Base-by-base conservation (phyloP, 345 rosid species). In the Leavenworthia alabamica region DNA sequence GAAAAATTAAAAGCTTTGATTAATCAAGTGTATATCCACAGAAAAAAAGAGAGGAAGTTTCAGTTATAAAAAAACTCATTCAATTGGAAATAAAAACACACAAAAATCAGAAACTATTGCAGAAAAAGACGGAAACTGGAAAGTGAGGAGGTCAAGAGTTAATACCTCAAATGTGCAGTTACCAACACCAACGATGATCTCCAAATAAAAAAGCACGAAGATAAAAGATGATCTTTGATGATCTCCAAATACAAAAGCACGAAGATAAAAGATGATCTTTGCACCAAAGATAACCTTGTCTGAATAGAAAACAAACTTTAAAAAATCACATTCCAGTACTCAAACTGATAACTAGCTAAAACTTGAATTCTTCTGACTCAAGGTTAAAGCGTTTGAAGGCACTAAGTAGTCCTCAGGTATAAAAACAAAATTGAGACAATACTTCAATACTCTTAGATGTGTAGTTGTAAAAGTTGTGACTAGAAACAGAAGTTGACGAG, bases 111-210 rank as follows among this genome's bases (percentile, higher is more conserved):
- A 43, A 32, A 5, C n/a, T 41, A 53, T 52, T 43, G 55, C 49
- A 42, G 2, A 4, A 26, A 58, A 29, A n/a, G n/a, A n/a, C n/a
- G n/a, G n/a, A n/a, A n/a, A n/a, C n/a, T 42, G 32, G 48, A 51
- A 17, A 69, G 56, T 45, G 51, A 55, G 7, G 31, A 69, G 57
- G 52, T 60, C 7, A 19, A 55, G 54, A 63, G 54, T 64, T 41
- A 26, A 71, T 58, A 71, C 66, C 71, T 44, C 22, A 57, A 71
- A 70, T 63, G 69, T 57, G 70, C 75, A 64, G 70, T 71, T 71
- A 64, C 75, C 75, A 57, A 71, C 46, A 57, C 53, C 59, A 41
- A 64, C 61, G 71, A 71, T 71, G 71, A 71, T 71, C 75, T 64
- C 75, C 66, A 71, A 57, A 64, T 56, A n/a, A n/a, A n/a, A 56